Percentiles rank a stretch among this genome's conserved stretches.
phyloP scores from a whole-genome alignment of 768 basidiomycete species.

The Lactarius evosmus region DNA sequence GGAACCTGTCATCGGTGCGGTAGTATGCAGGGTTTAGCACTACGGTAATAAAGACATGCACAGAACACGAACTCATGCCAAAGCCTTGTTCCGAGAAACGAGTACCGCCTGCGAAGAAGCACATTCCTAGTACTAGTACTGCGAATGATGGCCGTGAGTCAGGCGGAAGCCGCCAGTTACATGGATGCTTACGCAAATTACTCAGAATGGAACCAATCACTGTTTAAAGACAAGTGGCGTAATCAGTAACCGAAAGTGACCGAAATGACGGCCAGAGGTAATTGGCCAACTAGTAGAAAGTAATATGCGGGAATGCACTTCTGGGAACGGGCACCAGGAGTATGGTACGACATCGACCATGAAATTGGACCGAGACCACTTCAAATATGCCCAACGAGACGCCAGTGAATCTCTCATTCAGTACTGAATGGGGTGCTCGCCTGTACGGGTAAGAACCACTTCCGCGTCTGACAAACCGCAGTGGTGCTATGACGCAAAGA shows the following conservation, averaged over 20 bases:
- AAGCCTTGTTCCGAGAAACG: constrained; percentile 80
- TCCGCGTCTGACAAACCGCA: background rate
- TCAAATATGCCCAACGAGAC: background rate
- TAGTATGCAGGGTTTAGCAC: background rate
- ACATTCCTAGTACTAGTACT: constrained; percentile 87
- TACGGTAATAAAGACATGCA: background rate
- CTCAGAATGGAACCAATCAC: constrained; percentile 48
- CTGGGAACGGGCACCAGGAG: background rate
- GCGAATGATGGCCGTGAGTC: constrained; percentile 15
- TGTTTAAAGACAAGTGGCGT: constrained; percentile 17
- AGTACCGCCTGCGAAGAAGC: constrained; percentile 81
- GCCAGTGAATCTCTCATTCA: background rate
- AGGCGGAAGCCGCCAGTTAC: background rate
- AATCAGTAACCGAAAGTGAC: background rate
- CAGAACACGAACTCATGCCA: constrained; percentile 53
- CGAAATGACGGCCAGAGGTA: background rate
- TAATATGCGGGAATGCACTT: background rate
- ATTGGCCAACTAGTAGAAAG: background rate
- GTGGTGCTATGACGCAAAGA: background rate
- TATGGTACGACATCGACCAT: background rate
- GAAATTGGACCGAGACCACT: background rate
- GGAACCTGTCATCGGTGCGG: constrained; percentile 39
- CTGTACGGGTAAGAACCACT: background rate
- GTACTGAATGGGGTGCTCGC: background rate
- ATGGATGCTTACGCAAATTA: constrained; percentile 39